A percentile compares a stretch with the other conserved stretches of the same genome.
Conservation (phyloP, 495 filamentous ascomycete genomes). For the Bathelium albidoporum region DNA sequence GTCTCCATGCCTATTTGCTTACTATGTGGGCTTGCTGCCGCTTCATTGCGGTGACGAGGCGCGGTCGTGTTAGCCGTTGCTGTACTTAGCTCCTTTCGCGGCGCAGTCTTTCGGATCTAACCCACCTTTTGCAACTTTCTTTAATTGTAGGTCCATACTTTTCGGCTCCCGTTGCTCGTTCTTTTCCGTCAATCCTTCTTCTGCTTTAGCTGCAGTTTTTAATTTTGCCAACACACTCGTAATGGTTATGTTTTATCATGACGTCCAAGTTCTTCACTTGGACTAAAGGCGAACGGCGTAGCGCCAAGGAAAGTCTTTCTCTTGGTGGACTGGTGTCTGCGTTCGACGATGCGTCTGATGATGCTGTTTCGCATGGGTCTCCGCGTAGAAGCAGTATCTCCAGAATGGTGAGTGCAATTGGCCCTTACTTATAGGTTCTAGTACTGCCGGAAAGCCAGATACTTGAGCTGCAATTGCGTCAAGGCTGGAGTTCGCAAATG, state of each 20-base stretch:
- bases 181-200: not conserved
- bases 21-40: no score
- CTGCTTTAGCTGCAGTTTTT: not conserved
- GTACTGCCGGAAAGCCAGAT: not conserved
- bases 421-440: not conserved
- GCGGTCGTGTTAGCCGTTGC: not conserved
- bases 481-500: not conserved
- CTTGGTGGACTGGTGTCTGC: conserved; percentile 15
- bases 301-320: conserved; percentile 14
- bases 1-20: not conserved
- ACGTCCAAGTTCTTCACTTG: conserved; percentile 31
- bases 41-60: not conserved
- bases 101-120: not conserved
- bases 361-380: conserved; percentile 5
- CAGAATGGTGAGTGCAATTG: not conserved
- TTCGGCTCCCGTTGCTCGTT: not conserved
- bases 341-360: conserved; percentile 12
- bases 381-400: not conserved
- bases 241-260: conserved; percentile 17
- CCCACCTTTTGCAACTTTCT: not conserved
- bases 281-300: conserved; percentile 28
- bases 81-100: not conserved
- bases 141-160: not conserved
- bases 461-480: not conserved
- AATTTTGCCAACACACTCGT: not conserved